A percentile compares a stretch with the other conserved stretches of the same genome.
phyloP scores from a whole-genome alignment of 805 yeast genomes.

The Cyberlindnera euphorbiiphila region DNA sequence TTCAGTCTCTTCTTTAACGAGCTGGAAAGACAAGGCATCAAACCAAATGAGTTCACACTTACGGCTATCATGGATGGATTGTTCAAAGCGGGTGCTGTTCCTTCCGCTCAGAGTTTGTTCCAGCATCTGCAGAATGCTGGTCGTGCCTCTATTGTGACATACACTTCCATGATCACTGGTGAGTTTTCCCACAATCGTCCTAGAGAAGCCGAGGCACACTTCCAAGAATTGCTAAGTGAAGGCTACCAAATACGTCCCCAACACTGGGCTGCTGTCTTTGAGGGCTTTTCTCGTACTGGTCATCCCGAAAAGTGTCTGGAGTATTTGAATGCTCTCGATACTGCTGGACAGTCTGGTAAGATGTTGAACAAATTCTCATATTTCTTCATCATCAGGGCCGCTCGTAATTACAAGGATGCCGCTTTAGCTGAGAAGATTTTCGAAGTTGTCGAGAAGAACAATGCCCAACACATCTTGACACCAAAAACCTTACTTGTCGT shows the following conservation, averaged over 20 bases:
- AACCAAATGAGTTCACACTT: slow-evolving; percentile 42
- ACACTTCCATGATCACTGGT: slow-evolving; percentile 44
- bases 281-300: slow-evolving; percentile 20
- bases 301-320: slow-evolving; percentile 14
- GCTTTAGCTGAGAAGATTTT: slow-evolving; percentile 22
- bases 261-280: slow-evolving; percentile 26
- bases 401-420: slow-evolving; percentile 14
- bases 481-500: slow-evolving; percentile 10
- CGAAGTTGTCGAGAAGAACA: slow-evolving; percentile 10
- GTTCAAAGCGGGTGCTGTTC: slow-evolving; percentile 41
- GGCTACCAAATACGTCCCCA: slow-evolving; percentile 9
- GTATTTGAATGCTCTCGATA: slow-evolving; percentile 15
- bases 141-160: slow-evolving; percentile 35
- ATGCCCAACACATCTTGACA: slow-evolving; percentile 6
- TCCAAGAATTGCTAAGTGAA: slow-evolving; percentile 33
- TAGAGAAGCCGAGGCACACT: slow-evolving; percentile 33
- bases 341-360: background rate
- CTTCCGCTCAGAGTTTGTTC: slow-evolving; percentile 51
- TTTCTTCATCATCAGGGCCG: slow-evolving; percentile 21
- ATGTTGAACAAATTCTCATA: slow-evolving; percentile 19
- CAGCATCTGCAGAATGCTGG: slow-evolving; percentile 35
- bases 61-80: slow-evolving; percentile 54
- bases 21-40: slow-evolving; percentile 37
- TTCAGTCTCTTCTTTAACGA: slow-evolving; percentile 38
- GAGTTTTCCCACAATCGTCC: slow-evolving; percentile 42